Conservation (phyloP, 73 alveolate genomes). For the Stentor roeselii region DNA sequence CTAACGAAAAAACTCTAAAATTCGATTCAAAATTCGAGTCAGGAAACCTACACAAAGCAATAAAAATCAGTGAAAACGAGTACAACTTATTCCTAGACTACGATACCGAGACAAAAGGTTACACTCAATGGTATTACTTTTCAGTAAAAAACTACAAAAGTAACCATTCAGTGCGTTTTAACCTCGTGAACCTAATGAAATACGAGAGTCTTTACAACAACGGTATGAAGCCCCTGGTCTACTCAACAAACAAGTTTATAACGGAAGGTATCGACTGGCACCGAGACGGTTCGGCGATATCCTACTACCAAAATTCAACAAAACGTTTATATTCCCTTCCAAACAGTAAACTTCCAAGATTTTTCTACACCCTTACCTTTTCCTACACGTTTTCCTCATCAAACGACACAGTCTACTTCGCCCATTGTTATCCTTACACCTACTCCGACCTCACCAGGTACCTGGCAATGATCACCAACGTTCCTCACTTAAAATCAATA, state of each 20-base stretch:
- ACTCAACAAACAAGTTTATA: constrained; percentile 48
- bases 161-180: constrained; percentile 36
- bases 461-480: constrained; percentile 44
- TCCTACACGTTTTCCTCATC: constrained; percentile 74
- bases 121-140: constrained; percentile 52
- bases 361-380: constrained; percentile 86
- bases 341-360: constrained; percentile 42
- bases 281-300: constrained; percentile 64
- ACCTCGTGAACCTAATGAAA: constrained; percentile 56
- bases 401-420: constrained; percentile 93
- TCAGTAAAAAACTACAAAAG: constrained; percentile 35
- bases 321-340: constrained; percentile 32
- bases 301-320: constrained; percentile 48
- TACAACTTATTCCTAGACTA: constrained; percentile 32
- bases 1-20: constrained; percentile 29
- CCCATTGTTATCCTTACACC: constrained; percentile 94
- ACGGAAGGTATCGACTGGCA: constrained; percentile 45
- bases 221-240: constrained; percentile 76
- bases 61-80: constrained; percentile 40
- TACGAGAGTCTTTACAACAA: constrained; percentile 71
- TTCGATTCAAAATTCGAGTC: constrained; percentile 46
- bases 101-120: constrained; percentile 38
- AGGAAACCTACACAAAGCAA: constrained; percentile 35
- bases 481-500: constrained; percentile 37
- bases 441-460: constrained; percentile 71